Conservation (phyloP, 768 basidiomycete genomes). For the Rhodotorula diobovata region DNA sequence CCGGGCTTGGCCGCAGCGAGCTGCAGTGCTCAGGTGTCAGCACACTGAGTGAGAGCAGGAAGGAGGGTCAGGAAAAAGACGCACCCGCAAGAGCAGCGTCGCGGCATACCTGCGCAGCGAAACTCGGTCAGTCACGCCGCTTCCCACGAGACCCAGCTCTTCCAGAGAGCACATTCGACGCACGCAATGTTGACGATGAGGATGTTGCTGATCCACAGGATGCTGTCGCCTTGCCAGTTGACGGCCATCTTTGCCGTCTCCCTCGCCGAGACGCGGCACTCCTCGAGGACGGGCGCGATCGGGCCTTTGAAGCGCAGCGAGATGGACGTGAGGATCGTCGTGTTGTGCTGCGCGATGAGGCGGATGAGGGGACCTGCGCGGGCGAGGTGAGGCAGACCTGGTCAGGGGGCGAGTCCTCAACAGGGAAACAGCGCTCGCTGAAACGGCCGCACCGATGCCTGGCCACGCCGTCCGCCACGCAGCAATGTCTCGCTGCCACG, state of each 20-base stretch:
- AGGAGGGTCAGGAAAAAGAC: neutral
- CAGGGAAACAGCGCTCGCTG: neutral
- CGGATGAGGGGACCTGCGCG: slow-evolving; percentile 9
- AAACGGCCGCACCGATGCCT: slow-evolving; percentile 6
- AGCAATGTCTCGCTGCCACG: slow-evolving; percentile 14
- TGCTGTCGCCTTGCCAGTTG: slow-evolving; percentile 2
- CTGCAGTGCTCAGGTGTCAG: neutral
- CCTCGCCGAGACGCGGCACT: slow-evolving; percentile 16
- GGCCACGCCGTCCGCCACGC: slow-evolving; percentile 13
- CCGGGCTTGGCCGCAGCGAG: neutral
- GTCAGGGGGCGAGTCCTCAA: neutral
- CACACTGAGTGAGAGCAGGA: no score
- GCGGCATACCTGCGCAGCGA: slow-evolving; percentile 15
- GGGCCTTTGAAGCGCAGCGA: slow-evolving; percentile 30
- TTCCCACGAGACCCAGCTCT: no score
- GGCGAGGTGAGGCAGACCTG: neutral
- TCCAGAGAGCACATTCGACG: no score
- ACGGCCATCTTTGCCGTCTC: slow-evolving; percentile 19
- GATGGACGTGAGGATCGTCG: slow-evolving; percentile 32
- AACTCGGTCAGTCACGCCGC: no score
- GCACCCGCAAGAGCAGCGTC: slow-evolving; percentile 17
- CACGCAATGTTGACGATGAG: slow-evolving; percentile 29
- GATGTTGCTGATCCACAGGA: slow-evolving; percentile 9
- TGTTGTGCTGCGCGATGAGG: slow-evolving; percentile 30
- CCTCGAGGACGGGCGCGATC: slow-evolving; percentile 26